Evolutionary conservation across 176 grass and related monocot species (phyloP).

Genomic region (Zoysia japonica): DNA sequence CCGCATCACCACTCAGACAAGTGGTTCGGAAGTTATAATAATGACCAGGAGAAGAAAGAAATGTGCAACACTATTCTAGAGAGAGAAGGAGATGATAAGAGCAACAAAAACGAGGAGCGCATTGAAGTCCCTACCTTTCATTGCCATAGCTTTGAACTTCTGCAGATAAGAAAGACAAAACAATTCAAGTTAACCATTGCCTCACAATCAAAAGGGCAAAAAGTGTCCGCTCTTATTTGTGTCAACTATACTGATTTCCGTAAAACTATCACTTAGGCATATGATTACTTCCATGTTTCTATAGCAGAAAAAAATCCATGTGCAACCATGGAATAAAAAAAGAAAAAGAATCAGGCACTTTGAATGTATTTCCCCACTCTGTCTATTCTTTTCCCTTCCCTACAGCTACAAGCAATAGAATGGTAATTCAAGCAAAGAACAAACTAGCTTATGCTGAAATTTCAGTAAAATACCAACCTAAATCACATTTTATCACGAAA

Average conservation of each 20-base stretch:
- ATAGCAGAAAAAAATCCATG: background rate
- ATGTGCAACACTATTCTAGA: background rate
- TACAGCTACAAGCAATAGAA: background rate
- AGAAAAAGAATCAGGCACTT: background rate
- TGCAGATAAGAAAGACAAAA: slow-evolving; percentile 35
- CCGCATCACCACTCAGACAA: background rate
- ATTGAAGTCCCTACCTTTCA: slow-evolving; percentile 48
- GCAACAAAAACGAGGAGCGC: background rate
- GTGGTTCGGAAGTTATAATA: background rate
- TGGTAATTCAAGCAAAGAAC: background rate
- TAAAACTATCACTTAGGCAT: background rate
- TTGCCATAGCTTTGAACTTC: slow-evolving; percentile 46
- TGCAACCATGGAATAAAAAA: background rate
- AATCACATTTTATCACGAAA: background rate
- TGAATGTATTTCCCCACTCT: background rate
- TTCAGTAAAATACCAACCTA: background rate
- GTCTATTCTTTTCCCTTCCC: background rate
- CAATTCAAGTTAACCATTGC: slow-evolving; percentile 1
- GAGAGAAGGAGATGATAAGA: background rate
- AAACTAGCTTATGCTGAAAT: background rate
- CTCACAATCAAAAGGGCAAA: background rate
- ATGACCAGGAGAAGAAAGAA: slow-evolving; percentile 15
- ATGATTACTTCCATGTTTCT: background rate
- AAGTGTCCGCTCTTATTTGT: background rate
- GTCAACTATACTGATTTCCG: background rate